phyloP scores from a whole-genome alignment of 2,329 filamentous ascomycete genomes.

The Colletotrichum melonis region DNA sequence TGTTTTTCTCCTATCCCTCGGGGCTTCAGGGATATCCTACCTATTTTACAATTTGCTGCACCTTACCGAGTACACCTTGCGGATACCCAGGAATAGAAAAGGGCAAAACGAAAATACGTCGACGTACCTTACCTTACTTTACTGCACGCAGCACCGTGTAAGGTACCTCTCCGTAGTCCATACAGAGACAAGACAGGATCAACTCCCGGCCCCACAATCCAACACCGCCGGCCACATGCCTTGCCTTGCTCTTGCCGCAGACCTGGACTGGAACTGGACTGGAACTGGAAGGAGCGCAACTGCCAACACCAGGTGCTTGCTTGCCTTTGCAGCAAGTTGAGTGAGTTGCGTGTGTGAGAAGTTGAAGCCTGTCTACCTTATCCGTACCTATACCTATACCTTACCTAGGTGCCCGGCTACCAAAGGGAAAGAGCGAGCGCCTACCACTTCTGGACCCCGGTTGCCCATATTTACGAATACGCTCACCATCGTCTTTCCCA shows the following conservation, averaged over 20 bases:
- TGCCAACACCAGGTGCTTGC: not conserved
- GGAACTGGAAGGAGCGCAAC: not conserved
- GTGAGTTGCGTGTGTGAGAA: not conserved
- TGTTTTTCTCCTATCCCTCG: not conserved
- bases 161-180: too few species aligned
- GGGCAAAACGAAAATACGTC: not conserved
- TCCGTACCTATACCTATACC: too few species aligned
- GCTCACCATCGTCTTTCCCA: not conserved
- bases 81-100: not conserved
- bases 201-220: conserved; percentile 22
- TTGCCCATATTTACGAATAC: not conserved
- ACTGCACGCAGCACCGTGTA: too few species aligned
- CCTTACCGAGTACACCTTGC: not conserved
- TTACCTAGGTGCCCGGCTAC: too few species aligned
- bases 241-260: not conserved
- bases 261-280: not conserved
- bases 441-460: not conserved
- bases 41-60: not conserved
- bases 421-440: not conserved
- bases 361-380: too few species aligned
- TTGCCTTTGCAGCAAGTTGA: not conserved
- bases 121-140: too few species aligned
- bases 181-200: not conserved
- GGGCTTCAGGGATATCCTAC: not conserved
- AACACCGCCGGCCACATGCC: conserved; percentile 18